Conservation (phyloP, 2,329 filamentous ascomycete species). For the Dothistroma pini region DNA sequence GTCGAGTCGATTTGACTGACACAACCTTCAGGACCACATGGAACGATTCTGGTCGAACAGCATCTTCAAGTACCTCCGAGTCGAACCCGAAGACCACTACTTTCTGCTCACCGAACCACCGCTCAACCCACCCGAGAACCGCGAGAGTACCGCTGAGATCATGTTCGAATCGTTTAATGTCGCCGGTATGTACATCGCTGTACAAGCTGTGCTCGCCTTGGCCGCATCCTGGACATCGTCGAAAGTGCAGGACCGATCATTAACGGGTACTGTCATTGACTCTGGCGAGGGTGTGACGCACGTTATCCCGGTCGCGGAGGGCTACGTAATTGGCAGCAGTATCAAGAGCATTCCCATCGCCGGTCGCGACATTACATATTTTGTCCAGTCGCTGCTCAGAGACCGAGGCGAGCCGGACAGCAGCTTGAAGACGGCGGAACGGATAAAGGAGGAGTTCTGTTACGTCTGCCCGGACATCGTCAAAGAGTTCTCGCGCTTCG, state of each 20-base stretch:
- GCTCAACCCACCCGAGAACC: constrained; percentile 96
- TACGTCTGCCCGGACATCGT: constrained; percentile 99
- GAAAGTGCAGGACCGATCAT: constrained; percentile 91
- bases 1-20: constrained; percentile 13
- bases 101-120: constrained; percentile 98
- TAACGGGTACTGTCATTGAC: constrained; percentile 97
- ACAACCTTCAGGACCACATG: constrained; percentile 76
- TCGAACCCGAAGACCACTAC: constrained; percentile 98
- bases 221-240: constrained; percentile 98
- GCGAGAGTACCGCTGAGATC: constrained; percentile 98
- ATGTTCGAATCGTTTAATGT: constrained; percentile 99
- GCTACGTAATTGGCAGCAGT: constrained; percentile 97
- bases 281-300: constrained; percentile 98
- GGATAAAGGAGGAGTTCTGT: constrained; percentile 98
- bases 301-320: constrained; percentile 97
- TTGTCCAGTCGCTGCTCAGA: constrained; percentile 91
- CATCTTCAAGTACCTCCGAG: constrained; percentile 98
- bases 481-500: constrained; percentile 94
- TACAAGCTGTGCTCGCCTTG: constrained; percentile 93
- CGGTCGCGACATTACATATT: constrained; percentile 97
- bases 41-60: constrained; percentile 99
- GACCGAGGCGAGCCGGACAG: constrained; percentile 96
- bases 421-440: constrained; percentile 93
- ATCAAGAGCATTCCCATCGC: constrained; percentile 99
- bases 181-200: constrained; percentile 96